Evolutionary conservation across 129 eudicot species (phyloP).

Genomic region (Pulicaria dysenterica): DNA sequence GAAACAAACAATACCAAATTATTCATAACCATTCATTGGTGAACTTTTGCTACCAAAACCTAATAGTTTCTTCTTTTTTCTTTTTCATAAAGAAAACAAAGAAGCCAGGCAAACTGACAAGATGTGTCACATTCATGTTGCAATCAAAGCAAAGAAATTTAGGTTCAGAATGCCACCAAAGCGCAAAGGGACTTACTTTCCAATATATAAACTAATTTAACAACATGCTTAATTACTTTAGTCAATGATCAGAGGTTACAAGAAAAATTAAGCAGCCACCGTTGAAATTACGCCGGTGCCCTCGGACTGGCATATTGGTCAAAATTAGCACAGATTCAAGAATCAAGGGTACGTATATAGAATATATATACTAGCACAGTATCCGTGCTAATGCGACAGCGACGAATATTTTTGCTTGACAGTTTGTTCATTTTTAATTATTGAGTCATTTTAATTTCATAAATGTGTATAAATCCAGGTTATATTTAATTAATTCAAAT

Average conservation of each 20-base stretch:
- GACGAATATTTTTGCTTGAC: too few species aligned
- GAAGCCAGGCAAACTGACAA: conserved; percentile 35
- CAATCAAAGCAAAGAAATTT: conserved; percentile 38
- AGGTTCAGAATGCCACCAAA: conserved; percentile 38
- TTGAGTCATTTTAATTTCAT: too few species aligned
- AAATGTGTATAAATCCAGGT: too few species aligned
- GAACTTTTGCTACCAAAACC: conserved; percentile 39
- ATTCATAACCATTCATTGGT: conserved; percentile 42
- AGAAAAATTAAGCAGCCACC: conserved; percentile 16
- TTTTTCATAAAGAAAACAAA: conserved; percentile 34
- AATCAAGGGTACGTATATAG: too few species aligned
- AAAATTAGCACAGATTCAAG: background rate
- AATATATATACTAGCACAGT: too few species aligned
- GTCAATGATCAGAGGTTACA: conserved; percentile 39
- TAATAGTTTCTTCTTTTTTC: conserved; percentile 33
- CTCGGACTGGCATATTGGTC: background rate
- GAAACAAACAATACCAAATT: conserved; percentile 43
- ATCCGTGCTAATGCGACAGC: too few species aligned
- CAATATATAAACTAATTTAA: conserved; percentile 22
- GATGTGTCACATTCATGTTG: conserved; percentile 35
- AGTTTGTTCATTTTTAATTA: too few species aligned
- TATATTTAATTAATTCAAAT: too few species aligned
- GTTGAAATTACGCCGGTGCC: conserved; percentile 21
- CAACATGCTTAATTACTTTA: conserved; percentile 39
- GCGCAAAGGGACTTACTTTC: conserved; percentile 34